Evolutionary conservation across 345 rosid genomes (phyloP).

Genomic region (Clarkia xantiana): DNA sequence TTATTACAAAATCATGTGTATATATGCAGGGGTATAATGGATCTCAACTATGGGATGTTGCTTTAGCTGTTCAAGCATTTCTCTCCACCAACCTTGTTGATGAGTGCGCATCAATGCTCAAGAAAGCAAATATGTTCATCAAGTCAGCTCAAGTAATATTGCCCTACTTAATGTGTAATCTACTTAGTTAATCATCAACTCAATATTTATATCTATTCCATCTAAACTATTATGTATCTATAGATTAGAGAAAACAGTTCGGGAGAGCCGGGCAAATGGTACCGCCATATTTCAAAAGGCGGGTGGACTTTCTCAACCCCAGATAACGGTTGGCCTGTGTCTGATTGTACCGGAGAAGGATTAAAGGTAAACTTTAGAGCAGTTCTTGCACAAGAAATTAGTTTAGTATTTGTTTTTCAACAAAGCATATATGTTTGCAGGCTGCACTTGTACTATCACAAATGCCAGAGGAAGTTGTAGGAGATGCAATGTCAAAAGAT

Average conservation of each 20-base stretch:
- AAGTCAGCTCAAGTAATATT: constrained; percentile 36
- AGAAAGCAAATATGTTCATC: constrained; percentile 45
- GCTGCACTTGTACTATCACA: constrained; percentile 34
- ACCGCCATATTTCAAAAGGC: constrained; percentile 43
- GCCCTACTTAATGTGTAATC: not conserved
- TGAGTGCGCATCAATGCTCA: constrained; percentile 32
- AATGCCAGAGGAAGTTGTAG: constrained; percentile 26
- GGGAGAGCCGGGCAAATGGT: constrained; percentile 22
- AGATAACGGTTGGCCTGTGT: constrained; percentile 54
- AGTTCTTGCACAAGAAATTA: too few species aligned
- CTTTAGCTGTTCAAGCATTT: constrained; percentile 47
- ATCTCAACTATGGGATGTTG: constrained; percentile 56
- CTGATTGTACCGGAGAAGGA: constrained; percentile 54
- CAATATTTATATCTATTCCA: too few species aligned
- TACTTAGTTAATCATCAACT: too few species aligned
- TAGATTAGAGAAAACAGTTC: constrained; percentile 24
- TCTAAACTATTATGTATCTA: not conserved
- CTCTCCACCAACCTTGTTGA: constrained; percentile 30
- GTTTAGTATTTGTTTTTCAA: not conserved
- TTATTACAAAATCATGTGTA: not conserved
- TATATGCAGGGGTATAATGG: constrained; percentile 47
- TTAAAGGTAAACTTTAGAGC: constrained; percentile 22
- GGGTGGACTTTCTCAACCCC: constrained; percentile 72
- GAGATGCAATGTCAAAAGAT: constrained; percentile 25
- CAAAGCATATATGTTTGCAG: constrained; percentile 14